Evolutionary conservation across 140 eudicot genomes (phyloP).

Genomic region (Bidens hawaiensis): DNA sequence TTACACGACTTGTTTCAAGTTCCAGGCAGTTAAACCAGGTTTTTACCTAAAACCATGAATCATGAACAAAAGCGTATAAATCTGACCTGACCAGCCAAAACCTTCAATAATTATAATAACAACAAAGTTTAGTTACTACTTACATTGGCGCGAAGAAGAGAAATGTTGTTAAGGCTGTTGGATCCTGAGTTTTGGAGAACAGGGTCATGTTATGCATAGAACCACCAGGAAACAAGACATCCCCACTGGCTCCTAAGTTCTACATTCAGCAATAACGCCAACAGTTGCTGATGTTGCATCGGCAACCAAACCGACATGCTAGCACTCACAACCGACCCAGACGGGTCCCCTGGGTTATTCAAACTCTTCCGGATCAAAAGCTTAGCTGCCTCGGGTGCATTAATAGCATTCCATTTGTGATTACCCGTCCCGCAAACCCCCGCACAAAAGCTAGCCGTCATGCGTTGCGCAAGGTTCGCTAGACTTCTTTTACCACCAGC

Average conservation of each 20-base stretch:
- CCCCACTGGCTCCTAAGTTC: slow-evolving; percentile 68
- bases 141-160: slow-evolving; percentile 55
- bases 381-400: slow-evolving; percentile 39
- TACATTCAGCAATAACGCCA: slow-evolving; percentile 51
- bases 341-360: slow-evolving; percentile 57
- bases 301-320: slow-evolving; percentile 60
- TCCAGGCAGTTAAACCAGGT: not conserved
- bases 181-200: slow-evolving; percentile 54
- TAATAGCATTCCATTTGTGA: slow-evolving; percentile 58
- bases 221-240: slow-evolving; percentile 51
- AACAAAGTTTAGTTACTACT: slow-evolving; percentile 29
- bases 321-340: slow-evolving; percentile 64
- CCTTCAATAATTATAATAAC: not conserved
- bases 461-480: slow-evolving; percentile 53
- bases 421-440: slow-evolving; percentile 62
- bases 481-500: slow-evolving; percentile 54
- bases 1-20: not conserved
- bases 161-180: slow-evolving; percentile 38
- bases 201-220: slow-evolving; percentile 52
- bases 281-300: slow-evolving; percentile 41
- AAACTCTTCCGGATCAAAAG: slow-evolving; percentile 51
- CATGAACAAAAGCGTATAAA: not conserved
- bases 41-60: too few species aligned
- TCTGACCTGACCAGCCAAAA: not conserved
- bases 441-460: slow-evolving; percentile 60